Percentiles rank a stretch among this genome's conserved stretches.
Conservation (phyloP, 2,329 filamentous ascomycete genomes). For the Cladosporium colombiae region DNA sequence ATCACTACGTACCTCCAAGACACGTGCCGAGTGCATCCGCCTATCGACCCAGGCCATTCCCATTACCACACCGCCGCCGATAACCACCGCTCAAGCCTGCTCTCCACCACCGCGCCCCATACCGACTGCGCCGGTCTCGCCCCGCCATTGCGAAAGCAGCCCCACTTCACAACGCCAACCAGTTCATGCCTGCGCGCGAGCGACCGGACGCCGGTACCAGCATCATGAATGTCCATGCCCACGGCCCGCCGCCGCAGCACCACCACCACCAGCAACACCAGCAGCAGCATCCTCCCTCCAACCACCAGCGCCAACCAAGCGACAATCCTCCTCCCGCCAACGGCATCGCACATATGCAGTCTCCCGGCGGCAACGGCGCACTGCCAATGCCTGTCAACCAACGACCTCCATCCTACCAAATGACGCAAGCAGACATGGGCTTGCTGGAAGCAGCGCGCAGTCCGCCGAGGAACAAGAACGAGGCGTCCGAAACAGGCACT, state of each 20-base stretch:
- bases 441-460: slow-evolving; percentile 41
- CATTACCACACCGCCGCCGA: slow-evolving; percentile 4
- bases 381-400: slow-evolving; percentile 33
- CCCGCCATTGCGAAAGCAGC: slow-evolving; percentile 5
- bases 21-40: not conserved
- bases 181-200: slow-evolving; percentile 8
- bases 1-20: not conserved
- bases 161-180: slow-evolving; percentile 12
- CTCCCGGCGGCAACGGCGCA: slow-evolving; percentile 27
- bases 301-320: slow-evolving; percentile 14
- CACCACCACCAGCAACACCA: not conserved
- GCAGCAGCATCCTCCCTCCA: slow-evolving; percentile 7
- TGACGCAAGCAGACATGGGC: slow-evolving; percentile 29
- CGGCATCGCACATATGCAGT: slow-evolving; percentile 17
- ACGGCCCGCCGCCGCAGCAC: slow-evolving; percentile 15
- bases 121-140: not conserved
- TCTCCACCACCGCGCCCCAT: slow-evolving; percentile 3
- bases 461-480: slow-evolving; percentile 54
- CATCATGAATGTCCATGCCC: slow-evolving; percentile 14
- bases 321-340: slow-evolving; percentile 5
- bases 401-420: slow-evolving; percentile 25
- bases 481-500: slow-evolving; percentile 19
- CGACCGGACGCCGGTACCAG: slow-evolving; percentile 3
- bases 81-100: not conserved
- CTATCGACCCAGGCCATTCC: not conserved